Evolutionary conservation across 2,329 filamentous ascomycete genomes (phyloP).

Genomic region (Phyllosticta citribraziliensis): DNA sequence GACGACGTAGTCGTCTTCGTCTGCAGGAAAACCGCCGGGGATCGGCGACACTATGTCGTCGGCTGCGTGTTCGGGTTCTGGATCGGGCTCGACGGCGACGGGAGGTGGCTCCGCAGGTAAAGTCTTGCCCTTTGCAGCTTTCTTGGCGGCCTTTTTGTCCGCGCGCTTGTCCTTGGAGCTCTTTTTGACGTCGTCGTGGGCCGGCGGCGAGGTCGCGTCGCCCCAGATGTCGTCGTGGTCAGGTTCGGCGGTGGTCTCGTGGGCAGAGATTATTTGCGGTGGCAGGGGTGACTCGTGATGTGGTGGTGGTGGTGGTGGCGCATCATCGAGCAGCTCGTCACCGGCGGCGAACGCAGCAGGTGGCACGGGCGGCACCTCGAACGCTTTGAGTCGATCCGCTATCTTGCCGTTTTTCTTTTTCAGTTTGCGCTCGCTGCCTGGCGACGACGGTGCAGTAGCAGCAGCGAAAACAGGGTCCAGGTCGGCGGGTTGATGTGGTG

Average conservation of each 20-base stretch:
- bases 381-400: slow-evolving; percentile 6
- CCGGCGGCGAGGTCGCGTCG: slow-evolving; percentile 1
- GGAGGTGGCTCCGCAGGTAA: slow-evolving; percentile 2
- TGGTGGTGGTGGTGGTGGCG: background rate
- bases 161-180: slow-evolving; percentile 12
- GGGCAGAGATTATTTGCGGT: background rate
- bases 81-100: background rate
- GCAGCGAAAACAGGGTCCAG: slow-evolving; percentile 7
- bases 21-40: slow-evolving; percentile 40
- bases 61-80: slow-evolving; percentile 10
- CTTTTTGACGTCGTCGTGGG: slow-evolving; percentile 3
- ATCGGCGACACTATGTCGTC: slow-evolving; percentile 29
- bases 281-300: slow-evolving; percentile 2
- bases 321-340: slow-evolving; percentile 4
- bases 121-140: slow-evolving; percentile 9
- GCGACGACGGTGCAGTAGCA: slow-evolving; percentile 8
- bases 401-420: slow-evolving; percentile 15
- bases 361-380: slow-evolving; percentile 7
- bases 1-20: slow-evolving; percentile 12
- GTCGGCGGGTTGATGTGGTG: slow-evolving; percentile 22
- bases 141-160: slow-evolving; percentile 12
- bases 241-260: background rate
- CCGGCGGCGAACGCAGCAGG: background rate
- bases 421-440: slow-evolving; percentile 10
- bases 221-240: slow-evolving; percentile 1